Evolutionary conservation across 2,329 filamentous ascomycete genomes (phyloP), one percentile per base, ranked within the genome.

Genomic region (Allantophomopsis cytisporea): DNA sequence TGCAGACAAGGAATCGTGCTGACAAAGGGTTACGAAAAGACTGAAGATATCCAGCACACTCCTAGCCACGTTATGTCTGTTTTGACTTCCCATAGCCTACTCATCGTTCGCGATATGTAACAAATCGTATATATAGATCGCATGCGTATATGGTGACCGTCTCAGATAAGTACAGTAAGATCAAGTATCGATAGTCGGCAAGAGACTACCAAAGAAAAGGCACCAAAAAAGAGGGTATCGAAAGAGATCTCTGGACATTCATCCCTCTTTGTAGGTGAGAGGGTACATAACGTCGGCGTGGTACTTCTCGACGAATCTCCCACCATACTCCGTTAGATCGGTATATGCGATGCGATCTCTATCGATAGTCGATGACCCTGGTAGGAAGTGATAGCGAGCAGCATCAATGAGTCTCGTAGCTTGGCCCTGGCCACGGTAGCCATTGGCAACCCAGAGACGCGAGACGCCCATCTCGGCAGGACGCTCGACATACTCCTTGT

Each of bases 261-360:
- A 14, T 10, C 12, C 5, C 31, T 15, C 31, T 3, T 8, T 7
- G n/a, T 14, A 14, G 3, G 12, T 34, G 7, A 15, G 31, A 14
- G 31, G 7, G 7, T 3, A 12, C 31, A 17, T 34, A 3, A 14
- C 7, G 30, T 37, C 71, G 48, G 71, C 74, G 61, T 74, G 80
- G 43, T 65, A 67, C 48, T 68, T 41, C 21, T 35, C 61, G 7
- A 75, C 73, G 45, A 82, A 58, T 33, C 58, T 59, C 12, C 65
- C 67, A 31, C 77, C 77, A 49, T 67, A 71, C 47, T 71, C 69
- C 0, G 77, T 81, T n/a, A 76, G 75, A 49, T 78, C 73, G 48
- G 73, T 78, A 57, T 81, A 80, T 2, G 76, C 76, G 31, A 80
- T 61, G 50, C 66, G 55, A 10, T 63, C 60, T 52, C 72, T 76